Base-by-base conservation (phyloP, 441 rosid genomes). In the Melastoma candidum region DNA sequence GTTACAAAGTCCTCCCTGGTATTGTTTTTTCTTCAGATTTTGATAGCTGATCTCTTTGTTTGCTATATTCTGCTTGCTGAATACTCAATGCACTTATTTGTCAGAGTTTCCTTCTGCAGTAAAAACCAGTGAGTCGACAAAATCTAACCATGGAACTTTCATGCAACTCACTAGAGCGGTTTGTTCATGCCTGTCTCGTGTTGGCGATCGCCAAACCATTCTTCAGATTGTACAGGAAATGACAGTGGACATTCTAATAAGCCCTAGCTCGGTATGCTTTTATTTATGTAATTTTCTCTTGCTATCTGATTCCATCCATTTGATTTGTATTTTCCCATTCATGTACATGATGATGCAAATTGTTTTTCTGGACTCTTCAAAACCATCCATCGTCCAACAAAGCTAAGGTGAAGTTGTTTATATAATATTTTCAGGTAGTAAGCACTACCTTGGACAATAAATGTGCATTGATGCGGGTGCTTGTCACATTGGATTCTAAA, bases 381-480 rank as follows among this genome's bases (percentile, higher is more conserved):
- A 41, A 5, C 2, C 48, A 53, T 52, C 32, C 48, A 6, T 11
- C 12, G 39, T 47, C 26, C 46, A 60, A 59, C 12, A 56, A 12
- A 13, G 14, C 51, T 48, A 53, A 41, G 0, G 44, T 27, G 46
- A 36, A 26, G 3, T 43, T 9, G 12, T 55, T 54, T 56, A 60
- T 29, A 71, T 67, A 11, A 27, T 29, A 26, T 69, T 24, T 69
- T 66, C 39, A 77, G 86, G 97, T 65, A 59, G 46, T 61, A 61
- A 53, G 73, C 69, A 65, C 93, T 70, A 57, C 68, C 69, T 45
- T 48, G 84, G 92, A 77, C 51, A 88, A 88, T 65, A 77, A 76
- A 7, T 79, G 86, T 74, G 88, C 87, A 51, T 64, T 89, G 78
- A 87, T 89, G 57, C 76, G 87, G 68, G 63, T 89, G 62, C 83